Conservation (phyloP, 768 basidiomycete species). For the Glaciozyma martinii region DNA sequence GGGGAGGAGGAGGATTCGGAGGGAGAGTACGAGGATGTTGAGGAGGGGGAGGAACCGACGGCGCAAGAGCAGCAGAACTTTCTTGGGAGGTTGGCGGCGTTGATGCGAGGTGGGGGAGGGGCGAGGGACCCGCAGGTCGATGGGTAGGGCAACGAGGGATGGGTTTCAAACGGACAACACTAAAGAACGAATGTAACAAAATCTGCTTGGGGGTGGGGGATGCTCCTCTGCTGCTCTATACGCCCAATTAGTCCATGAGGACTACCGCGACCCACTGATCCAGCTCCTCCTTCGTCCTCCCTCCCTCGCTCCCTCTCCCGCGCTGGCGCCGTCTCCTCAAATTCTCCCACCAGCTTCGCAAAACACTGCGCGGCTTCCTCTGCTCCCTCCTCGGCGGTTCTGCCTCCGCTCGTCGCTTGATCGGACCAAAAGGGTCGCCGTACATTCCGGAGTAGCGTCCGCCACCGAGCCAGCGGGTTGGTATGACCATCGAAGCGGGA, state of each 20-base stretch:
- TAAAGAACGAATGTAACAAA: too few species aligned
- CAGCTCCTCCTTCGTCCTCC: constrained; percentile 4
- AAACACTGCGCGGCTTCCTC: too few species aligned
- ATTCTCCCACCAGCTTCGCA: background rate
- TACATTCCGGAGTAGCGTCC: constrained; percentile 14
- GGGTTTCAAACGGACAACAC: too few species aligned
- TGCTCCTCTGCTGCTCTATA: too few species aligned
- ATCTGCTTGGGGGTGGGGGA: too few species aligned
- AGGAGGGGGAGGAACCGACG: constrained; percentile 18
- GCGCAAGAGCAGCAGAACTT: constrained; percentile 12
- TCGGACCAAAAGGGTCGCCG: constrained; percentile 12
- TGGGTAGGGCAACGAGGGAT: too few species aligned
- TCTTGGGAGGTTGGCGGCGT: constrained; percentile 12
- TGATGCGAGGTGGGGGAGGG: constrained; percentile 13
- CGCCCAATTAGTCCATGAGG: background rate
- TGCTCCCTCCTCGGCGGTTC: too few species aligned
- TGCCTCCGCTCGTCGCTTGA: constrained; percentile 3
- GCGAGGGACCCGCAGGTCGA: too few species aligned
- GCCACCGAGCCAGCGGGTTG: background rate
- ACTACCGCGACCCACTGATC: constrained; percentile 14
- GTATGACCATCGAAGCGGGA: background rate
- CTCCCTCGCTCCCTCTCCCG: background rate
- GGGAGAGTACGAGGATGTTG: constrained; percentile 2
- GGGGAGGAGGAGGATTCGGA: constrained; percentile 37
- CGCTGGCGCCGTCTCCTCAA: background rate